Conservation (phyloP, 2,329 filamentous ascomycete genomes). For the Colletotrichum melonis region DNA sequence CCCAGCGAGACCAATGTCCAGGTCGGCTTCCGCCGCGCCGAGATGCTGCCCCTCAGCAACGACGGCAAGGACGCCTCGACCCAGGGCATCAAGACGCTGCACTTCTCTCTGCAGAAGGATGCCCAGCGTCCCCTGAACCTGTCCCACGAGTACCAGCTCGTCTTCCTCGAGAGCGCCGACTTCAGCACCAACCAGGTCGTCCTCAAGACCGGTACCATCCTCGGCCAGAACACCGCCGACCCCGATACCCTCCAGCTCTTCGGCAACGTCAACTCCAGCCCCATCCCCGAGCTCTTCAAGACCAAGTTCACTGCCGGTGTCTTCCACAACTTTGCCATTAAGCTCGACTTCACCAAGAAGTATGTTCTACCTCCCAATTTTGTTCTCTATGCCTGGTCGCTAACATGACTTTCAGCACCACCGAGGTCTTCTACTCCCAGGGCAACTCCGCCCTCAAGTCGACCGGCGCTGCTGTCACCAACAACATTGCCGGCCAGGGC, state of each 20-base stretch:
- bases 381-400: not conserved
- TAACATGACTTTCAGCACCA: constrained; percentile 54
- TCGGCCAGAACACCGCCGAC: constrained; percentile 49
- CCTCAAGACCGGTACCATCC: constrained; percentile 66
- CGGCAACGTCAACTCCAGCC: constrained; percentile 58
- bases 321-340: constrained; percentile 73
- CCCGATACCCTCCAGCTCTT: constrained; percentile 58
- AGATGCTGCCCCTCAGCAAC: constrained; percentile 64
- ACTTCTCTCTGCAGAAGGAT: constrained; percentile 70
- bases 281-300: constrained; percentile 61
- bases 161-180: constrained; percentile 59
- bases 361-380: constrained; percentile 44
- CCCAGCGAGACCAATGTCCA: constrained; percentile 60
- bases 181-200: constrained; percentile 64
- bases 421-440: constrained; percentile 68
- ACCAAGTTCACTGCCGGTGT: constrained; percentile 60
- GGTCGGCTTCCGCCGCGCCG: constrained; percentile 69
- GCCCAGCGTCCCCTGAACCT: constrained; percentile 63
- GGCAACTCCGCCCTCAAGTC: constrained; percentile 55
- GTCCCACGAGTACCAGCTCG: constrained; percentile 70
- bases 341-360: constrained; percentile 67
- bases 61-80: constrained; percentile 62
- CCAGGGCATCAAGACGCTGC: constrained; percentile 68
- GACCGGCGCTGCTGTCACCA: constrained; percentile 57
- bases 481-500: constrained; percentile 67